Conservation (phyloP, 768 basidiomycete genomes). For the Serendipita indica region DNA sequence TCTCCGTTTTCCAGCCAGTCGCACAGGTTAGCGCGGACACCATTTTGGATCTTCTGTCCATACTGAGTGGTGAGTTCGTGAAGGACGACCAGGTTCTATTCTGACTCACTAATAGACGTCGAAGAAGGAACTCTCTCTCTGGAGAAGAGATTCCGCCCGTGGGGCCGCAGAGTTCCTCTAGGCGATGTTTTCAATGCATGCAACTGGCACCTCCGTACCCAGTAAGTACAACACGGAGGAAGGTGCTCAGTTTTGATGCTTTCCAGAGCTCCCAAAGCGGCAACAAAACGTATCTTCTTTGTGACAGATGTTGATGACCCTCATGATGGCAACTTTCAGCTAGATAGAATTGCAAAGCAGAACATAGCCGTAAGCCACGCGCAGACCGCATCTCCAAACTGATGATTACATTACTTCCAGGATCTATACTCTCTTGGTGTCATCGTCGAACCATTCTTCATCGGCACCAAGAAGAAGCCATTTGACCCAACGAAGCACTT, state of each 20-base stretch:
- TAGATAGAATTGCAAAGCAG: conserved; percentile 14
- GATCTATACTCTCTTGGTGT: conserved; percentile 71
- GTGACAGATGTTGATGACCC: conserved; percentile 87
- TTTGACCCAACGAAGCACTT: conserved; percentile 46
- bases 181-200: conserved; percentile 85
- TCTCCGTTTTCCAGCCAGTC: conserved; percentile 63
- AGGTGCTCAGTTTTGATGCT: neutral
- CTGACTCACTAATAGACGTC: conserved; percentile 7
- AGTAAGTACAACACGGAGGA: conserved; percentile 33
- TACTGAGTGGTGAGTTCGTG: conserved; percentile 56
- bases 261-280: conserved; percentile 64
- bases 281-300: conserved; percentile 83
- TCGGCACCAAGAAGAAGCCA: conserved; percentile 45
- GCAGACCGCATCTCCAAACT: conserved; percentile 1
- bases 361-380: conserved; percentile 31
- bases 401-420: conserved; percentile 25
- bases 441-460: conserved; percentile 78
- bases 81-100: neutral
- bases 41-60: conserved; percentile 60
- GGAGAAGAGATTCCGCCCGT: conserved; percentile 46
- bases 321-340: conserved; percentile 24
- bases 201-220: conserved; percentile 77
- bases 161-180: conserved; percentile 51
- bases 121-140: conserved; percentile 19
- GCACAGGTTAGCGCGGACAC: conserved; percentile 62